phyloP scores from a whole-genome alignment of 2,329 filamentous ascomycete species.

The Botrytis fabae region DNA sequence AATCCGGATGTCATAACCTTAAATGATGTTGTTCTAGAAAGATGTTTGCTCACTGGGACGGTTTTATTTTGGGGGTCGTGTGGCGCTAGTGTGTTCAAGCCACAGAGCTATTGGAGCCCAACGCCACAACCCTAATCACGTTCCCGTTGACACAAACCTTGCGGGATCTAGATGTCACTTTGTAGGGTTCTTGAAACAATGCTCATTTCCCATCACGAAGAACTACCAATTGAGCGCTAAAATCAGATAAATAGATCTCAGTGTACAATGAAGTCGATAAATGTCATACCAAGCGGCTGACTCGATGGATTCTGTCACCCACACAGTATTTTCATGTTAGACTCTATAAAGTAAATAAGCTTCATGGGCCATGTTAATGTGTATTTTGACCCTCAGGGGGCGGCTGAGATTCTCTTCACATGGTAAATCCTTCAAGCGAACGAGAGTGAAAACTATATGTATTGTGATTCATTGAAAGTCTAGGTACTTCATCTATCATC shows the following conservation, averaged over 20 bases:
- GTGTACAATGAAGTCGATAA: not conserved
- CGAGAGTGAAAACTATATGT: not conserved
- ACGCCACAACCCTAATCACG: constrained; percentile 10
- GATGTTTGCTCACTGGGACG: not conserved
- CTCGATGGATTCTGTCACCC: not conserved
- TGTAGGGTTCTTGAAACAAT: not conserved
- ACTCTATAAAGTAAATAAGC: not conserved
- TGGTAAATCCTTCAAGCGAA: not conserved
- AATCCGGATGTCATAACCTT: constrained; percentile 8
- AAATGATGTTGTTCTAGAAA: not conserved
- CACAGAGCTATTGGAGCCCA: not conserved
- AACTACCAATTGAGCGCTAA: not conserved
- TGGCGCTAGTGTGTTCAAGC: constrained; percentile 3
- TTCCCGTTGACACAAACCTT: not conserved
- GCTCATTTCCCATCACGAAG: constrained; percentile 2
- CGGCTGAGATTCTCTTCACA: not conserved
- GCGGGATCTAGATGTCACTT: not conserved
- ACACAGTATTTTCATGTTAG: not conserved
- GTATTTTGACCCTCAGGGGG: not conserved
- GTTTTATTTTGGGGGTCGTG: not conserved
- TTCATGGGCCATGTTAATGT: not conserved
- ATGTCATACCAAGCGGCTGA: not conserved
- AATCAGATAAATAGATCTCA: not conserved
- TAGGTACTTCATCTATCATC: not conserved
- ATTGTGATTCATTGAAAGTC: not conserved